A percentile compares a stretch with the other conserved stretches of the same genome.
Evolutionary conservation across 2,329 filamentous ascomycete genomes (phyloP).

Genomic region (Rhynchosporium secalis): DNA sequence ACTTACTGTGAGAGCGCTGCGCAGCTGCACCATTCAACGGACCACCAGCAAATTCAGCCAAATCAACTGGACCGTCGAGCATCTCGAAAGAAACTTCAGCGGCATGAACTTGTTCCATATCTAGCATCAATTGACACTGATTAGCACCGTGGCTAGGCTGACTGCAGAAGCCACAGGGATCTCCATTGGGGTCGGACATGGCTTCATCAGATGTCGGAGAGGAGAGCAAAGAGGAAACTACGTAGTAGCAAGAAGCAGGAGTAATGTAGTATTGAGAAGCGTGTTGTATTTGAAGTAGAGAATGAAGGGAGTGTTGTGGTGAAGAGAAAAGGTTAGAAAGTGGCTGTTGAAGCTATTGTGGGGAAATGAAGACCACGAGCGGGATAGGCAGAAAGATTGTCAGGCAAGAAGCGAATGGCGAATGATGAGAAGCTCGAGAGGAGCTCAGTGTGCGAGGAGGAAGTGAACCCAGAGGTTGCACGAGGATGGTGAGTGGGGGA

Average conservation of each 20-base stretch:
- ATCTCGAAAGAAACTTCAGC: background rate
- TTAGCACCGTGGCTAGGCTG: background rate
- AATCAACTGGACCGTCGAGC: background rate
- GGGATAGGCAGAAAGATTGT: background rate
- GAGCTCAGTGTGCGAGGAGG: background rate
- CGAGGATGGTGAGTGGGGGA: background rate
- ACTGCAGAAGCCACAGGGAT: background rate
- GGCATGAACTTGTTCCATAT: background rate
- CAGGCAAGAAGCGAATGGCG: background rate
- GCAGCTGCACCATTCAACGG: background rate
- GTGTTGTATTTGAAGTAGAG: background rate
- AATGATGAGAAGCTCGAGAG: background rate
- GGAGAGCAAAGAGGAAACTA: background rate
- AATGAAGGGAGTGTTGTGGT: background rate
- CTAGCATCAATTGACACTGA: background rate
- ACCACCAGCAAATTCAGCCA: background rate
- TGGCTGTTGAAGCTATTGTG: background rate
- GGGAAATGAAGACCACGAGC: background rate
- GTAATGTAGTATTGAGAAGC: background rate
- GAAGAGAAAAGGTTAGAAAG: background rate
- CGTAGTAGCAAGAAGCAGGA: background rate
- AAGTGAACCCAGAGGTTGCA: background rate
- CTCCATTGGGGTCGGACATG: background rate
- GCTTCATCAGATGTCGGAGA: background rate
- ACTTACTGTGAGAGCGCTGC: background rate